Conservation (phyloP, 129 eudicot species). For the Deinandra increscens region DNA sequence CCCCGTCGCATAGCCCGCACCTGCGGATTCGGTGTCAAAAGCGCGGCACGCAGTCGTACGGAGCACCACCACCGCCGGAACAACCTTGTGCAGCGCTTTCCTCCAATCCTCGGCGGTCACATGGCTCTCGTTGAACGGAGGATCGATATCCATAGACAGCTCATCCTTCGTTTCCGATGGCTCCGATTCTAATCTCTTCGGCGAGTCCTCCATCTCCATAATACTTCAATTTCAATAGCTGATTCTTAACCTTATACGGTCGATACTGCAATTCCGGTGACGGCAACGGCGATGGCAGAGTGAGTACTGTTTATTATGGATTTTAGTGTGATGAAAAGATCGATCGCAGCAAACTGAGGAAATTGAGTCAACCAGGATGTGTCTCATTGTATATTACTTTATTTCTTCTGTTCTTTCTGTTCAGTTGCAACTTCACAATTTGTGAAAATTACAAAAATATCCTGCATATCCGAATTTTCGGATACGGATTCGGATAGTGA, state of each 20-base stretch:
- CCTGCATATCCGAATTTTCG: too few relatives aligned
- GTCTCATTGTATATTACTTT: too few relatives aligned
- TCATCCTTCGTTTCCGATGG: slow-evolving; percentile 59
- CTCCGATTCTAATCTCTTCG: slow-evolving; percentile 64
- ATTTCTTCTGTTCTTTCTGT: too few relatives aligned
- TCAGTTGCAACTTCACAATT: not conserved
- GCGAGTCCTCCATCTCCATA: slow-evolving; percentile 42
- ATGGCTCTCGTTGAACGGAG: slow-evolving; percentile 50
- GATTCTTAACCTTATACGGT: not conserved
- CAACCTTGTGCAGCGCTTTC: slow-evolving; percentile 75
- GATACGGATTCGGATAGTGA: too few relatives aligned
- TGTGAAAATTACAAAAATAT: not conserved
- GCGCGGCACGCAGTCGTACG: slow-evolving; percentile 90
- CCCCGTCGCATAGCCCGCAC: slow-evolving; percentile 86
- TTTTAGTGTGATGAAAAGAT: not conserved
- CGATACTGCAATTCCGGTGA: slow-evolving; percentile 8
- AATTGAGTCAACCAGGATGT: not conserved
- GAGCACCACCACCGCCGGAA: slow-evolving; percentile 92
- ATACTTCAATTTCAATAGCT: too few relatives aligned
- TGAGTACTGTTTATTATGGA: too few relatives aligned
- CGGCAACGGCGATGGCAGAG: slow-evolving; percentile 5
- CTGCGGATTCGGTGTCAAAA: slow-evolving; percentile 87
- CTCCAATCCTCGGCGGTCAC: slow-evolving; percentile 95
- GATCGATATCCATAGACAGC: slow-evolving; percentile 79
- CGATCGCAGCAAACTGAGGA: not conserved